Percentiles rank a stretch among this genome's conserved stretches.
Conservation (phyloP, 2,329 filamentous ascomycete species). For the Macrophomina phaseolina region DNA sequence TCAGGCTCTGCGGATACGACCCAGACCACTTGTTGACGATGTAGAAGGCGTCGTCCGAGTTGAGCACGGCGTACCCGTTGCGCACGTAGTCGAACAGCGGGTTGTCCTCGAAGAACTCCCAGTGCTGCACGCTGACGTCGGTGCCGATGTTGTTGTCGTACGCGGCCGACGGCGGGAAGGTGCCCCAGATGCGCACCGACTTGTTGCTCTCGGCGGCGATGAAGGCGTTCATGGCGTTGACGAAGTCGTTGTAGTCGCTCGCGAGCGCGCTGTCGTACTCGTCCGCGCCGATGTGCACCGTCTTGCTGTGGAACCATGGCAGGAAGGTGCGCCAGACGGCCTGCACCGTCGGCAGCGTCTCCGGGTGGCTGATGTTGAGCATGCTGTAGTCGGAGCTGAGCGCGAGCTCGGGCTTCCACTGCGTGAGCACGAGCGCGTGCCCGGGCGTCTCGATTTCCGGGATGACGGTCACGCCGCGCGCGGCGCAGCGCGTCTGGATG, state of each 20-base stretch:
- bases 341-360: conserved; percentile 44
- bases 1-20: conserved; percentile 55
- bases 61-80: conserved; percentile 49
- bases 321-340: conserved; percentile 46
- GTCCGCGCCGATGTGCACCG: conserved; percentile 47
- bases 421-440: conserved; percentile 44
- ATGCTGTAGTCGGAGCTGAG: conserved; percentile 44
- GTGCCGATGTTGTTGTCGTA: conserved; percentile 48
- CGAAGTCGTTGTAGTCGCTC: conserved; percentile 46
- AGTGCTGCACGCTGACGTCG: conserved; percentile 54
- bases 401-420: conserved; percentile 48
- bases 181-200: conserved; percentile 47
- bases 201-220: conserved; percentile 41
- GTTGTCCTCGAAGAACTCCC: conserved; percentile 57
- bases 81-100: conserved; percentile 49
- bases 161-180: conserved; percentile 50
- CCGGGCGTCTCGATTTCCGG: conserved; percentile 47
- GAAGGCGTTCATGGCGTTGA: conserved; percentile 44
- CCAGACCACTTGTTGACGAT: conserved; percentile 57
- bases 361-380: conserved; percentile 44
- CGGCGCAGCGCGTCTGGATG: conserved; percentile 43
- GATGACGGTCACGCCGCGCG: conserved; percentile 43
- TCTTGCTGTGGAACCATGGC: conserved; percentile 46
- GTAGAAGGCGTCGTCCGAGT: conserved; percentile 58
- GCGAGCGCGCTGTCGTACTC: conserved; percentile 44